Evolutionary conservation across 495 filamentous ascomycete species (phyloP).

Genomic region (Daldinia caldariorum): DNA sequence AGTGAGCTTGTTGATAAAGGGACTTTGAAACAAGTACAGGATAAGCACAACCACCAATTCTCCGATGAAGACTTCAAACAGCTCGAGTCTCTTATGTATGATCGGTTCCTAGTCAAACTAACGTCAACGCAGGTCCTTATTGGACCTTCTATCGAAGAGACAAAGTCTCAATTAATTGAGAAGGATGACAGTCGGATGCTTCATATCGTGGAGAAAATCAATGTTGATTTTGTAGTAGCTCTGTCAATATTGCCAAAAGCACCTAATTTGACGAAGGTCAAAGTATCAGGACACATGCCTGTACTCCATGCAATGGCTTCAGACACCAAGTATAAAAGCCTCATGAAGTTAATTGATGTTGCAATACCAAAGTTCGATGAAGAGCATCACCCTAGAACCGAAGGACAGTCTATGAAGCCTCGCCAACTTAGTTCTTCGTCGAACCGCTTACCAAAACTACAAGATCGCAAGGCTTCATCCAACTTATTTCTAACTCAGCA

Average conservation of each 20-base stretch:
- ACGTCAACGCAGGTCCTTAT: slow-evolving; percentile 95
- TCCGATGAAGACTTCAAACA: slow-evolving; percentile 87
- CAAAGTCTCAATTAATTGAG: slow-evolving; percentile 80
- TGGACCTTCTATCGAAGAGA: slow-evolving; percentile 90
- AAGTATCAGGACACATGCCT: slow-evolving; percentile 89
- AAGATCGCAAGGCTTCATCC: slow-evolving; percentile 48
- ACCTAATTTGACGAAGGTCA: slow-evolving; percentile 90
- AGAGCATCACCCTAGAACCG: slow-evolving; percentile 49
- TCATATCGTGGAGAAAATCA: slow-evolving; percentile 95
- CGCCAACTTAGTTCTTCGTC: slow-evolving; percentile 54
- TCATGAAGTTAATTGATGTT: slow-evolving; percentile 96
- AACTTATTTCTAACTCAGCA: slow-evolving; percentile 65
- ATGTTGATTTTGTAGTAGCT: slow-evolving; percentile 92
- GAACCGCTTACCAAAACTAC: slow-evolving; percentile 43
- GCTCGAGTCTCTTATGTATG: slow-evolving; percentile 92
- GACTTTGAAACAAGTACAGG: slow-evolving; percentile 86
- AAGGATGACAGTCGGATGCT: slow-evolving; percentile 75
- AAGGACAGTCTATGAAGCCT: slow-evolving; percentile 68
- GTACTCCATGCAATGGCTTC: slow-evolving; percentile 91
- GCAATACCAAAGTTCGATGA: slow-evolving; percentile 86
- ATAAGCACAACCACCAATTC: slow-evolving; percentile 88
- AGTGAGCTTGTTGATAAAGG: slow-evolving; percentile 92
- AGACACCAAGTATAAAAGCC: slow-evolving; percentile 92
- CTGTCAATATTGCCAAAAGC: slow-evolving; percentile 94
- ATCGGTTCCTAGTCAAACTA: slow-evolving; percentile 90